Percentiles rank a stretch among this genome's conserved stretches.
phyloP scores from a whole-genome alignment of 1,139 yeast species.

The Saccharomycopsis hybrid region DNA sequence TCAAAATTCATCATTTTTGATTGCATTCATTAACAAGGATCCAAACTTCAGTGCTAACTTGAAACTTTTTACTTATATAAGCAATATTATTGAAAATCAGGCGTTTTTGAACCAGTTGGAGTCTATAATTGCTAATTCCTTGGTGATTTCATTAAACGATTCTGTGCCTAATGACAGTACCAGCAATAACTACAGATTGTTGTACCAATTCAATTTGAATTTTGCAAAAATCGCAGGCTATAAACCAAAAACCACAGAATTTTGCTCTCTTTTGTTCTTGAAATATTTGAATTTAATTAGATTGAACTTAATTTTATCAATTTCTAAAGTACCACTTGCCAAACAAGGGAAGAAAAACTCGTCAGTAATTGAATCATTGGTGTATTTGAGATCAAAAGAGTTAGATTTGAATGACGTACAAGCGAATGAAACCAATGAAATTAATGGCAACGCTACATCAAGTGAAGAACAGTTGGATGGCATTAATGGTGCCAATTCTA shows the following conservation, averaged over 20 bases:
- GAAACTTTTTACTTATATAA: constrained; percentile 4
- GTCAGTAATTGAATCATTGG: constrained; percentile 18
- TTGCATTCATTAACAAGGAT: neutral
- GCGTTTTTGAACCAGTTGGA: constrained; percentile 12
- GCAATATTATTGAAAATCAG: constrained; percentile 4
- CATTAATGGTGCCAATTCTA: neutral
- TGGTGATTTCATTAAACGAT: constrained; percentile 13
- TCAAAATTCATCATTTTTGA: constrained; percentile 7
- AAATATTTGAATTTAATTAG: constrained; percentile 15
- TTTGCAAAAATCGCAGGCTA: neutral
- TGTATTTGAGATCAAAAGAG: constrained; percentile 14
- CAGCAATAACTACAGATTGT: constrained; percentile 5
- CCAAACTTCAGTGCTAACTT: neutral
- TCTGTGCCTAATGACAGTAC: constrained; percentile 1
- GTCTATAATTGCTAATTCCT: constrained; percentile 11
- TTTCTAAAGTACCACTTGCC: constrained; percentile 10
- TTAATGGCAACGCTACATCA: neutral
- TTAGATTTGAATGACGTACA: neutral
- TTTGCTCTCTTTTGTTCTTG: constrained; percentile 16
- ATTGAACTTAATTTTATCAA: constrained; percentile 10
- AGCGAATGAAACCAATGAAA: neutral
- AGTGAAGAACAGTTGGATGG: constrained; percentile 1
- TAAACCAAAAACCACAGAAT: constrained; percentile 9
- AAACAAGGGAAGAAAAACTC: neutral
- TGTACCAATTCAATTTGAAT: constrained; percentile 8